These are phyloP conservation scores for Bondarzewia mesenterica DNA, from an alignment of 1,284 basidiomycete species.

Conservation along the genomic window DNA sequence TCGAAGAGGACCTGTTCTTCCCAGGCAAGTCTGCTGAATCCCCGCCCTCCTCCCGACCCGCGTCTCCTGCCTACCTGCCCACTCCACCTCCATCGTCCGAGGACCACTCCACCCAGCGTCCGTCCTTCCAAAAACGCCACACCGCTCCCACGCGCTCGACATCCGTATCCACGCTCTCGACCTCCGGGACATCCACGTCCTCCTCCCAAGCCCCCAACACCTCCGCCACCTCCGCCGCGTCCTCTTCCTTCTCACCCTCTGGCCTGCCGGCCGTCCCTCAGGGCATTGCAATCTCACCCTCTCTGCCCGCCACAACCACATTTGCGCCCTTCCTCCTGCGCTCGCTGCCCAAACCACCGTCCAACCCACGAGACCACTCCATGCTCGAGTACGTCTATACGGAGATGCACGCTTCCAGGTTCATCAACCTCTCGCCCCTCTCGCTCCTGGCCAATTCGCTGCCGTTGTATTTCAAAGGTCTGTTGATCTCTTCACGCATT, in stretches of 20 bases:
- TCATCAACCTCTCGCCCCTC: constrained; percentile 57
- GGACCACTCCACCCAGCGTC: neutral
- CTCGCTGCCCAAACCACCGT: constrained; percentile 3
- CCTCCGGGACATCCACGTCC: neutral
- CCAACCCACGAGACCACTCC: constrained; percentile 60
- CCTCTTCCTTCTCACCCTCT: neutral
- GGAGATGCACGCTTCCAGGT: constrained; percentile 56
- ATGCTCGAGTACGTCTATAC: constrained; percentile 56
- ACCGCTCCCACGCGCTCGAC: neutral
- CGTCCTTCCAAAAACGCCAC: neutral
- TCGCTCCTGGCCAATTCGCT: constrained; percentile 51
- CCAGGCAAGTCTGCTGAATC: constrained; percentile 37
- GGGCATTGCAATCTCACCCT: neutral
- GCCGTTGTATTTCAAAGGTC: constrained; percentile 52
- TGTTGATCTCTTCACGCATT: constrained; percentile 11
- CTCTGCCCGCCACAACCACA: neutral
- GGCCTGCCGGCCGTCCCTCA: constrained; percentile 1
- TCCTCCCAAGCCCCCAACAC: neutral
- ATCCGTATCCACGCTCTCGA: neutral
- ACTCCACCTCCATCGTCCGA: constrained; percentile 1
- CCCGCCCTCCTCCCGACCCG: constrained; percentile 3
- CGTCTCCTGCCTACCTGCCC: constrained; percentile 1
- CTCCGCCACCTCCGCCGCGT: neutral
- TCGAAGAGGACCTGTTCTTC: constrained; percentile 66
- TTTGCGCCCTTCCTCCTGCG: neutral